Percentiles rank a stretch among this genome's conserved stretches.
These are phyloP conservation scores for Sophora flavescens DNA, from an alignment of 306 rosid genomes.

Conservation along the genomic window DNA sequence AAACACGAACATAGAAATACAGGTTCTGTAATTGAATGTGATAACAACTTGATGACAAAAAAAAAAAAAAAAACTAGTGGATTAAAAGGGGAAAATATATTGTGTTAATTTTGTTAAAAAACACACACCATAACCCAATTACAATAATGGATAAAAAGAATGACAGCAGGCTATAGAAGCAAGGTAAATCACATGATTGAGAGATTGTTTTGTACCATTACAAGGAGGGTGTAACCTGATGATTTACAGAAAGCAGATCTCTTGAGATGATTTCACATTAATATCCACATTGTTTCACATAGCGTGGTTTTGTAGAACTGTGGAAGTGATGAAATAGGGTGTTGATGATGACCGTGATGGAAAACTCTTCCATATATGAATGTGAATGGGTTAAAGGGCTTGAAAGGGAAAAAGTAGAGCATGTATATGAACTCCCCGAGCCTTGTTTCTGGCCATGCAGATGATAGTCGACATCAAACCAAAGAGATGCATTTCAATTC, in stretches of 20 bases:
- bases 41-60: background rate
- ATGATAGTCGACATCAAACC: constrained; percentile 1
- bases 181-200: background rate
- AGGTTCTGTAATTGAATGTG: background rate
- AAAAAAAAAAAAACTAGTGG: background rate
- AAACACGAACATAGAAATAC: constrained; percentile 34
- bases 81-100: background rate
- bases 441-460: constrained; percentile 43
- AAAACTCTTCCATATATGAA: constrained; percentile 7
- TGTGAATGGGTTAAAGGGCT: constrained; percentile 6
- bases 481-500: background rate
- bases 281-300: background rate
- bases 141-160: background rate
- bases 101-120: background rate
- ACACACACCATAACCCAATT: background rate
- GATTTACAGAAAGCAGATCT: constrained; percentile 45
- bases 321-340: constrained; percentile 20
- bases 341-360: constrained; percentile 11
- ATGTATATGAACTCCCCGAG: background rate
- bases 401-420: background rate
- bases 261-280: constrained; percentile 33
- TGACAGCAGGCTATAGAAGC: constrained; percentile 1
- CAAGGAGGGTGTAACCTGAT: constrained; percentile 37
- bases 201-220: background rate
- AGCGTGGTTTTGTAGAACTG: background rate